Base-by-base conservation (phyloP, 371 early-diverging fungal genomes). In the Sporodiniella umbellata region DNA sequence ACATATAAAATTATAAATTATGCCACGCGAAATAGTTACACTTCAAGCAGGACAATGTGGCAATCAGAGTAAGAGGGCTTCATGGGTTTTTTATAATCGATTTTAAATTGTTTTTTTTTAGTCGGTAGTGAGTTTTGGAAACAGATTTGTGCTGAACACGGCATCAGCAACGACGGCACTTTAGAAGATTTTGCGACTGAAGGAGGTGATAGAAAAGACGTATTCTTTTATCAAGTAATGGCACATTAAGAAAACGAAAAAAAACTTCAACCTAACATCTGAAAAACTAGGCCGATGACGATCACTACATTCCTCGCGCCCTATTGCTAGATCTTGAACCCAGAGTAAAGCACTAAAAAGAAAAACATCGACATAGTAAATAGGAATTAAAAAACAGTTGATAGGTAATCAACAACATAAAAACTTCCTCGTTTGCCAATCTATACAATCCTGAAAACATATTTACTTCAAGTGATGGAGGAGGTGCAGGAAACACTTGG, bases 401-500 rank as follows among this genome's bases (percentile, higher is more conserved):
- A 7, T 54, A 86, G 87, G 87, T 88, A 10, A 85, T 89, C 45
- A 81, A 86, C 42, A 84, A 75, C 17, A 90, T 92, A 42, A 71
- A 82, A 38, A 65, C 79, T 11, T 84, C 87, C 14, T 67, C 81
- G 11, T 92, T 84, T 61, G 86, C 87, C 45, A 84, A 89, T 53
- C 66, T 95, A 3, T 95, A 90, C 66, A 94, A 93, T 56, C 89
- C 91, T 3, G 96, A 95, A 70, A 97, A 95, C 65, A 87, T 95
- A 15, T 95, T 83, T 64, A 60, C 90, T 30, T 81, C 89, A 42
- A 80, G 85, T 44, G 95, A 96, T 47, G 98, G 98, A 18, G 92
- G 95, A 31, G 99, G 98, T 17, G 98, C 98, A 35, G 98, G 97
- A 14, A 97, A 96, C 62, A 95, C 90, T 56, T 98, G 99, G 96